Evolutionary conservation across 352 stramenopile species (phyloP).

Genomic region (Phytophthora pluvialis): DNA sequence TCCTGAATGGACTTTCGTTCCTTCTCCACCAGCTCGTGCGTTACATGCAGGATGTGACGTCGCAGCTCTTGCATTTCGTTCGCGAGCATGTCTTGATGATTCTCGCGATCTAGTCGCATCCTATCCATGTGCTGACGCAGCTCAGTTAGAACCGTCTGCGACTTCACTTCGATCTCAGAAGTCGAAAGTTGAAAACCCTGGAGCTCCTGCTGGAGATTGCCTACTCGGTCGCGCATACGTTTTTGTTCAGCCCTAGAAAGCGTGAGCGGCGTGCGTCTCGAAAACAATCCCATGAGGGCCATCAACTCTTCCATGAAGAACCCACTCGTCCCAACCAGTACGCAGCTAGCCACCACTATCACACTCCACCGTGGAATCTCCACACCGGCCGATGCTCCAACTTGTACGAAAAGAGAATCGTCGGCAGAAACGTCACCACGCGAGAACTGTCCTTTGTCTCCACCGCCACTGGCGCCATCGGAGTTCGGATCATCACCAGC

Average conservation of each 20-base stretch:
- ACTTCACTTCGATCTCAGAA: slow-evolving; percentile 60
- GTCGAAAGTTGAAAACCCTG: slow-evolving; percentile 52
- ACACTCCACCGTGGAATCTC: slow-evolving; percentile 55
- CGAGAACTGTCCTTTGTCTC: slow-evolving; percentile 12
- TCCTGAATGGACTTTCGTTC: slow-evolving; percentile 58
- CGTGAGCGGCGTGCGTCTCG: slow-evolving; percentile 30
- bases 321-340: slow-evolving; percentile 48
- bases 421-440: not conserved
- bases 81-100: slow-evolving; percentile 64
- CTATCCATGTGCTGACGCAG: slow-evolving; percentile 49
- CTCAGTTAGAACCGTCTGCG: slow-evolving; percentile 60
- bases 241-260: slow-evolving; percentile 47
- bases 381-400: not conserved
- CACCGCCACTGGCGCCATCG: slow-evolving; percentile 7
- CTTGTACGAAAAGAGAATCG: not conserved
- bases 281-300: slow-evolving; percentile 36
- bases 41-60: slow-evolving; percentile 52
- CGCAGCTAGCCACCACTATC: slow-evolving; percentile 45
- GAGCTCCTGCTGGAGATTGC: slow-evolving; percentile 59
- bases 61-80: slow-evolving; percentile 73
- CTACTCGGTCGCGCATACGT: slow-evolving; percentile 55
- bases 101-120: slow-evolving; percentile 58
- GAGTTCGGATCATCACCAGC: slow-evolving; percentile 14
- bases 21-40: slow-evolving; percentile 61
- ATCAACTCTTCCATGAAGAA: slow-evolving; percentile 69